These are phyloP conservation scores for Alternaria sp. DNA, from an alignment of 2,329 filamentous ascomycete species.

Conservation along the genomic window DNA sequence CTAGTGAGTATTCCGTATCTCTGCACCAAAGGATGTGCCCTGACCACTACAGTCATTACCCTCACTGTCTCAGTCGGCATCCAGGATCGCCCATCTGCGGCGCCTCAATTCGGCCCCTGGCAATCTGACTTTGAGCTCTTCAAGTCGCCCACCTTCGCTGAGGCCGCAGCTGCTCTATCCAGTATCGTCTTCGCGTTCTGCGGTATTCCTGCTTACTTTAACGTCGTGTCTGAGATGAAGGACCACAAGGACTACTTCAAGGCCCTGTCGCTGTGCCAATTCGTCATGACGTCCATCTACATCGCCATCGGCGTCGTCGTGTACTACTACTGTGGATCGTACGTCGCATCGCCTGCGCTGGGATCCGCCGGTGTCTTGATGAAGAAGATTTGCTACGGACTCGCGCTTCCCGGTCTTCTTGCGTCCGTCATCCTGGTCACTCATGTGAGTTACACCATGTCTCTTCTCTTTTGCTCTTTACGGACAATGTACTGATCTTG, in stretches of 20 bases:
- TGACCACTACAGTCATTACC: constrained; percentile 27
- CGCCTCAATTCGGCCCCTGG: constrained; percentile 31
- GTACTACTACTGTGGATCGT: constrained; percentile 70
- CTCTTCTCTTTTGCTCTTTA: not conserved
- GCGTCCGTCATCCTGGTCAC: constrained; percentile 34
- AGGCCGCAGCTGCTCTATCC: constrained; percentile 31
- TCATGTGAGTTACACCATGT: constrained; percentile 22
- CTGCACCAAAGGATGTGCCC: not conserved
- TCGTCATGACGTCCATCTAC: constrained; percentile 68
- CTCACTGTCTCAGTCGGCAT: constrained; percentile 38
- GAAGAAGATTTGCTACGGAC: constrained; percentile 71
- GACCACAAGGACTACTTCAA: constrained; percentile 67
- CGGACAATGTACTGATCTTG: not conserved
- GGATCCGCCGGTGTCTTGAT: constrained; percentile 66
- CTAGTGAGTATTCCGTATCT: constrained; percentile 21
- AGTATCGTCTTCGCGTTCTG: constrained; percentile 43
- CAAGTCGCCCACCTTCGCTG: constrained; percentile 22
- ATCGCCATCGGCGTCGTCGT: constrained; percentile 71
- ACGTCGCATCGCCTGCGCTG: constrained; percentile 71
- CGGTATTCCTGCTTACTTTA: constrained; percentile 73
- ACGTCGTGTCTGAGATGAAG: constrained; percentile 70
- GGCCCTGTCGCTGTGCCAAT: constrained; percentile 64
- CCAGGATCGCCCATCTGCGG: constrained; percentile 34
- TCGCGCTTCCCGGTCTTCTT: constrained; percentile 64
- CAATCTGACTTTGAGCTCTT: constrained; percentile 33